Conservation (phyloP, 257 asterid species). For the Leonotis leonurus region DNA sequence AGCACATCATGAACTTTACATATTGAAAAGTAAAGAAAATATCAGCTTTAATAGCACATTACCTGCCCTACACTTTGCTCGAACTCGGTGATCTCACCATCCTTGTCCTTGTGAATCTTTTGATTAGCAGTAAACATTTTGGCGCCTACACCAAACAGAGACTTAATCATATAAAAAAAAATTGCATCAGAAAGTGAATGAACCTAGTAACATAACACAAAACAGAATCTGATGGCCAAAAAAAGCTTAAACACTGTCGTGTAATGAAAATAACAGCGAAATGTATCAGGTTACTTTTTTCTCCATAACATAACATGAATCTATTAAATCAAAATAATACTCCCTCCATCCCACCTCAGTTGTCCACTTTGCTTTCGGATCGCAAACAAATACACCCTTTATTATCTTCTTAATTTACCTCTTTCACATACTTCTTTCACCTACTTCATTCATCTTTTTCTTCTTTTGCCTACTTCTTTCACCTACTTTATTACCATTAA, state of each 20-base stretch:
- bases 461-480: too few relatives aligned
- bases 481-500: too few relatives aligned
- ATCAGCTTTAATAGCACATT: not conserved
- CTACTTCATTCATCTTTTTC: too few relatives aligned
- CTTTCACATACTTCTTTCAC: too few relatives aligned
- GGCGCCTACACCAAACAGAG: constrained; percentile 8
- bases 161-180: too few relatives aligned
- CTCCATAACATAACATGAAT: not conserved
- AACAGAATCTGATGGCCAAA: not conserved
- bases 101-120: constrained; percentile 60
- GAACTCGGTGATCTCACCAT: constrained; percentile 51
- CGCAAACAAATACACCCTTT: too few relatives aligned
- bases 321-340: not conserved
- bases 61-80: constrained; percentile 63
- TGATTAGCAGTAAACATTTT: constrained; percentile 47
- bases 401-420: too few relatives aligned
- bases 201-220: too few relatives aligned
- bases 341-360: too few relatives aligned
- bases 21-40: not conserved
- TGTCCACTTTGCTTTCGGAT: too few relatives aligned
- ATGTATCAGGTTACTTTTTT: not conserved
- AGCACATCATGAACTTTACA: not conserved
- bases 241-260: not conserved
- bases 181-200: too few relatives aligned
- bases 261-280: not conserved